These are phyloP conservation scores for Eragrostis tef DNA, from an alignment of 202 grass and related monocot genomes.

Conservation along the genomic window DNA sequence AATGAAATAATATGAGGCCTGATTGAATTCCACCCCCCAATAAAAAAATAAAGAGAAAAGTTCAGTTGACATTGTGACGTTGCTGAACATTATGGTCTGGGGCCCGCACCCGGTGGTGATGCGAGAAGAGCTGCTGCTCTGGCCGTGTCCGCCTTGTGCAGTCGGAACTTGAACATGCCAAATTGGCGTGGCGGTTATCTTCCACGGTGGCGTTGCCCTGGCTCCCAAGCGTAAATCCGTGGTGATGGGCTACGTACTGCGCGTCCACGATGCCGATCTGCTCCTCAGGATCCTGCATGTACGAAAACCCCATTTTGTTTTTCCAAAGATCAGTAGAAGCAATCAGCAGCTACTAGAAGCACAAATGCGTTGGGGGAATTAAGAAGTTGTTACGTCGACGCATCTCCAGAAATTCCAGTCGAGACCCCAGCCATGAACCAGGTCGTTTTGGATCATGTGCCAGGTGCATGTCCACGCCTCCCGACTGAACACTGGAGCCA, in stretches of 20 bases:
- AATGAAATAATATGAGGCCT: background rate
- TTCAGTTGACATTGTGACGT: background rate
- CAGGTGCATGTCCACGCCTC: constrained; percentile 79
- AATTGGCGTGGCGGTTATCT: background rate
- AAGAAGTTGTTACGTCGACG: constrained; percentile 37
- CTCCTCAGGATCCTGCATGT: constrained; percentile 52
- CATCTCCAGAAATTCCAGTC: constrained; percentile 83
- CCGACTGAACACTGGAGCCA: constrained; percentile 71
- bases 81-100: background rate
- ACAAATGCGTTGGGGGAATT: background rate
- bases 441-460: constrained; percentile 91
- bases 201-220: background rate
- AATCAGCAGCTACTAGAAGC: background rate
- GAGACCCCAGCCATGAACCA: constrained; percentile 79
- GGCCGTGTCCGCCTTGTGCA: background rate
- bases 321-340: background rate
- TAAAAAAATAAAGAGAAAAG: background rate
- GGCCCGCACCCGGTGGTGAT: background rate
- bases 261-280: constrained; percentile 72
- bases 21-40: background rate
- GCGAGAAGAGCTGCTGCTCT: background rate
- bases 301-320: background rate
- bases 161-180: background rate
- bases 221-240: background rate
- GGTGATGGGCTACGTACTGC: constrained; percentile 64